These are phyloP conservation scores for Phytomonas sp. DNA, from an alignment of 208 protist species.

Conservation along the genomic window DNA sequence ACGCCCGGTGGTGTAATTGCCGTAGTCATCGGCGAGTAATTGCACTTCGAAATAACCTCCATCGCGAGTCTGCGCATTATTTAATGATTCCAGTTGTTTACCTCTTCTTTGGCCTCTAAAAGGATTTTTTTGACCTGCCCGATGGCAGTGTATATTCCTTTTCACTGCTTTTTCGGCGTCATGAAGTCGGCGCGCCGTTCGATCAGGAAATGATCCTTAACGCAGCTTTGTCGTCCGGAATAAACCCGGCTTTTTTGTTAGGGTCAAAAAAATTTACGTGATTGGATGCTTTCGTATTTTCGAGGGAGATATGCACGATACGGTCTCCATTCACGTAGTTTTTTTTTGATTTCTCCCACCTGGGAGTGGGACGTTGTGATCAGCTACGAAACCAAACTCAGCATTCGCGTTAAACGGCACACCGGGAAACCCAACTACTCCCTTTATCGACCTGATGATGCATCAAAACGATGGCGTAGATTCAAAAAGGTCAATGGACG, in stretches of 20 bases:
- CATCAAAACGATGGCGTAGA: constrained; percentile 4
- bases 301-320: constrained; percentile 96
- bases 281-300: constrained; percentile 49
- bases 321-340: constrained; percentile 99
- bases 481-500: background rate
- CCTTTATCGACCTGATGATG: too few species aligned
- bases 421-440: too few species aligned
- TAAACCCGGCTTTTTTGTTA: constrained; percentile 81
- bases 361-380: constrained; percentile 91
- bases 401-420: constrained; percentile 91
- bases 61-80: constrained; percentile 94
- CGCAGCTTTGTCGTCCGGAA: constrained; percentile 97
- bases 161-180: constrained; percentile 86
- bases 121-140: constrained; percentile 85
- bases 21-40: constrained; percentile 92
- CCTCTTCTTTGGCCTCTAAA: constrained; percentile 89
- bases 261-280: constrained; percentile 76
- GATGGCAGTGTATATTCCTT: constrained; percentile 66
- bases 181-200: constrained; percentile 90
- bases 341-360: constrained; percentile 96
- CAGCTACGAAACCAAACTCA: constrained; percentile 96
- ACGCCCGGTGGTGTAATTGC: too few species aligned
- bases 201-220: constrained; percentile 97
- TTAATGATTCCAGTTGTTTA: constrained; percentile 96
- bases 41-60: constrained; percentile 96